Base-by-base conservation (phyloP, 1,139 yeast genomes). In the Sugiyamaella sp. region DNA sequence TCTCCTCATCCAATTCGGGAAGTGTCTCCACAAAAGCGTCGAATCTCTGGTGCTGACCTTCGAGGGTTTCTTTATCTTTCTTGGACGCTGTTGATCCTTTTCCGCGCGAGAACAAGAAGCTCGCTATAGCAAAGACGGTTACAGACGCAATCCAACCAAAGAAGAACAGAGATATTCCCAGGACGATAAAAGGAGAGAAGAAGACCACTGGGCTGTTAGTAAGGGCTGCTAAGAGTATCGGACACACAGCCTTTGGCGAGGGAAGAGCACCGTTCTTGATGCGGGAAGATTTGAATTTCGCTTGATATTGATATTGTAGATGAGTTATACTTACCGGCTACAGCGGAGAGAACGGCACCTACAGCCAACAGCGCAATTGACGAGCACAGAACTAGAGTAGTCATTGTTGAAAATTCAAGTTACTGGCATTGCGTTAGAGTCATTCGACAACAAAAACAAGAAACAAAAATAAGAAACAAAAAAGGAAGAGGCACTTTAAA, bases 141-240 rank as follows among this genome's bases (percentile, higher is more conserved):
- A 51, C 33, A 6, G 53, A 48, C 1, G 53, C 49, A 16, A 55
- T 24, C 62, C 63, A 60, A 5, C 56, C 51, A n/a, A 55, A 17
- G 22, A 57, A 44, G 1, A 57, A 51, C n/a, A 59, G 38, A 1
- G 51, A 20, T 1, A 56, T 35, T 3, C 56, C 40, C 16, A 54
- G 35, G 17, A 62, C 14, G 29, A 63, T 51, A 5, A 61, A 17
- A 8, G 66, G 66, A 8, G 63, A 54, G 19, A 58, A 52, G 3
- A 60, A 20, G 5, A 56, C 52, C 4, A 53, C 57, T 38, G 46
- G 14, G 14, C n/a, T 10, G 35, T 29, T 29, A 29, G 35, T 8
- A 29, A n/a, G n/a, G n/a, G n/a, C n/a, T 29, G 35, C 8, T 29
- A 4, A 29, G 8, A 29, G 4, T 12, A 29, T 29, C 8, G 29